phyloP scores from a whole-genome alignment of 768 basidiomycete species.

The Botryobasidium botryosum region DNA sequence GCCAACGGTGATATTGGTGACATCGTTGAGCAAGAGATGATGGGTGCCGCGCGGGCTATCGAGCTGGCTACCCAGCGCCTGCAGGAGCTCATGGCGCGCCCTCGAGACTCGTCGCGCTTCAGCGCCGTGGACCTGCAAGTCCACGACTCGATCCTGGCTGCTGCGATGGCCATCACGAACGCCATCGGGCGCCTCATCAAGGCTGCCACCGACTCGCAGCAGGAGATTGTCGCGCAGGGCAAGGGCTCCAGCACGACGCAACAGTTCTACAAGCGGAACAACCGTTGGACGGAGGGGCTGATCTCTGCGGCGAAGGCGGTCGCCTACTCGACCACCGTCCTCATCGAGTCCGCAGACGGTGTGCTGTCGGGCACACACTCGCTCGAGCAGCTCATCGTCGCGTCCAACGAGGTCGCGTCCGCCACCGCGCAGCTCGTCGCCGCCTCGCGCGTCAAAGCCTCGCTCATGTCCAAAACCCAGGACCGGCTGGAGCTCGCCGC shows the following conservation, averaged over 20 bases:
- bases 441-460: constrained; percentile 94
- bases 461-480: constrained; percentile 97
- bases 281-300: constrained; percentile 98
- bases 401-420: constrained; percentile 97
- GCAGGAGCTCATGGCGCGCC: constrained; percentile 81
- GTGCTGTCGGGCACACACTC: constrained; percentile 94
- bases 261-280: constrained; percentile 99
- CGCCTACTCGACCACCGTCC: constrained; percentile 84
- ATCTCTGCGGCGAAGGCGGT: constrained; percentile 97
- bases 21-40: constrained; percentile 94
- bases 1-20: constrained; percentile 90
- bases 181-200: constrained; percentile 90
- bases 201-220: constrained; percentile 93
- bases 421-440: constrained; percentile 97
- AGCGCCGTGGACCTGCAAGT: constrained; percentile 89
- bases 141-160: constrained; percentile 89
- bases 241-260: constrained; percentile 81
- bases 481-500: constrained; percentile 90
- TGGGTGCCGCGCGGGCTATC: constrained; percentile 80
- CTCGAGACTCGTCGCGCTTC: constrained; percentile 72
- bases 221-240: constrained; percentile 94
- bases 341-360: constrained; percentile 96
- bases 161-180: constrained; percentile 87
- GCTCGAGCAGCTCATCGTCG: constrained; percentile 95
- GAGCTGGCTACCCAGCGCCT: constrained; percentile 81